Percentiles rank a stretch among this genome's conserved stretches.
Conservation (phyloP, 2,329 filamentous ascomycete species). For the Ilyonectria mors-panacis region DNA sequence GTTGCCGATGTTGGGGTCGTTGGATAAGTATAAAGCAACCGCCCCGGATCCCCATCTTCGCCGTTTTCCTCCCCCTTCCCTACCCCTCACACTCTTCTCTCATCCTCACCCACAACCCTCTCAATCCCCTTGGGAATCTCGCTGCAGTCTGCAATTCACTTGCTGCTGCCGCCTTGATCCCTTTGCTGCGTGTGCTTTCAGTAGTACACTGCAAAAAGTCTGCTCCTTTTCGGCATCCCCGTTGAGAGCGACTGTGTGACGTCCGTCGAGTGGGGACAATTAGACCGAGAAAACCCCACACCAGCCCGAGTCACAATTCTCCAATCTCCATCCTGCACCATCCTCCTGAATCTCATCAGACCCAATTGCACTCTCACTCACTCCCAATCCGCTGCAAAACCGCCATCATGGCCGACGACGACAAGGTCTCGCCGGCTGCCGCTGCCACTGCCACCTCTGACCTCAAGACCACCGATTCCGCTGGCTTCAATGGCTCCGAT, state of each 20-base stretch:
- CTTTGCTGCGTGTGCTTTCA: not conserved
- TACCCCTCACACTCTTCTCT: slow-evolving; percentile 14
- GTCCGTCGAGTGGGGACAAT: slow-evolving; percentile 25
- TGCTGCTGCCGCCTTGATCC: not conserved
- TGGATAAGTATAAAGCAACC: slow-evolving; percentile 20
- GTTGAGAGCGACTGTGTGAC: slow-evolving; percentile 13
- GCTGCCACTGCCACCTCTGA: slow-evolving; percentile 31
- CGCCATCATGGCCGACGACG: slow-evolving; percentile 31
- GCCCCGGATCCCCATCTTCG: slow-evolving; percentile 20
- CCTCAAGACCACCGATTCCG: slow-evolving; percentile 22
- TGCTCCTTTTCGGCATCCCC: slow-evolving; percentile 5
- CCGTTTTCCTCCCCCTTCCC: not conserved
- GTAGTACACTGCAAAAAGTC: not conserved
- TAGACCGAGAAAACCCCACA: slow-evolving; percentile 29
- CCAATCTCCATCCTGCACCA: slow-evolving; percentile 15
- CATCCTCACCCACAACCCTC: not conserved
- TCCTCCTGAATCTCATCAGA: slow-evolving; percentile 2
- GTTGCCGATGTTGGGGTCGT: slow-evolving; percentile 29
- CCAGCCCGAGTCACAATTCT: slow-evolving; percentile 26
- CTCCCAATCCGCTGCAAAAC: not conserved
- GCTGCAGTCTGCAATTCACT: slow-evolving; percentile 1
- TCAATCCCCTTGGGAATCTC: not conserved
- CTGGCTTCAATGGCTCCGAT: slow-evolving; percentile 25
- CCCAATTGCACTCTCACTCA: slow-evolving; percentile 6
- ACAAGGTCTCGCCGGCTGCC: slow-evolving; percentile 37